Base-by-base conservation (phyloP, 1,284 basidiomycete genomes). In the Rhodotorula sp. region DNA sequence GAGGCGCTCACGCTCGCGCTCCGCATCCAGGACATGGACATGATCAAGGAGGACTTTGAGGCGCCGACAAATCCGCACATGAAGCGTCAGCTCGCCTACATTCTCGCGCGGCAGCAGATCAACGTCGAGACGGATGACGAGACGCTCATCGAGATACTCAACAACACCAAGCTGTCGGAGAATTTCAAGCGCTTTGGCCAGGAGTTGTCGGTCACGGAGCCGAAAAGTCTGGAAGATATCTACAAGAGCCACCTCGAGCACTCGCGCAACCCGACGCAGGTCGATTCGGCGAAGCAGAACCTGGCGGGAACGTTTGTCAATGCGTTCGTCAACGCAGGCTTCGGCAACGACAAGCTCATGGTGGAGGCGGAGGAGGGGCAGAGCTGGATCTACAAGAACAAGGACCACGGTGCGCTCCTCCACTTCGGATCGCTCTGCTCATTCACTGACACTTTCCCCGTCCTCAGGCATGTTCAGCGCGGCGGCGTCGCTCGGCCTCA, bases 311-410 rank as follows among this genome's bases (percentile, higher is more conserved):
- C 94, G 2, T 99, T 99, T 77, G 96, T 99, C 73, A 99, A 99
- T 79, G 96, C 94, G 1, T 99, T 99, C 75, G 96, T 98, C 68
- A 99, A 99, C 78, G 95, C 94, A 51, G 96, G 96, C 0, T 99
- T 96, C 78, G 94, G 94, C 27, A 99, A 99, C 80, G 96, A 99
- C 80, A 97, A 96, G 81, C 86, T 99, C 67, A 94, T 99, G 90
- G 94, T 95, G 8, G 89, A 90, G 77, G 94, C 94, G 1, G 90
- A 93, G 67, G 94, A 97, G 78, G 95, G 95, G 30, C 91, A 89
- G 81, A 94, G 92, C 76, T 99, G 94, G 92, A 94, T 99, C 74
- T 99, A 99, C 85, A 98, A 98, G 86, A 98, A 98, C 84, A 98
- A 98, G 83, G 95, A 98, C 67, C 90, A 96, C 72, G 91, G 91